Conservation (phyloP, 2,329 filamentous ascomycete genomes). For the Fusarium sp. region DNA sequence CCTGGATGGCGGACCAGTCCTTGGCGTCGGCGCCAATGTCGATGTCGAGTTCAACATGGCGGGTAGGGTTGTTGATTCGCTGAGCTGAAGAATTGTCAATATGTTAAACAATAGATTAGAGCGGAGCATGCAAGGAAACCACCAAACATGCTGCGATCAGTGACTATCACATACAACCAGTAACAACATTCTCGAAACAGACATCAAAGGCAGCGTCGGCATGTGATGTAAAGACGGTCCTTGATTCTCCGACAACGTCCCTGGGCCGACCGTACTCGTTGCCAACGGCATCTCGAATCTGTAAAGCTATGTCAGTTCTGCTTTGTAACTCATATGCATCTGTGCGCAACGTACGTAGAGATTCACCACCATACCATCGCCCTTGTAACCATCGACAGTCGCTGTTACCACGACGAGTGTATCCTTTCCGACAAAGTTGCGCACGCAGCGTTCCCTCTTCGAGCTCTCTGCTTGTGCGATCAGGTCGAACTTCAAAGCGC, state of each 20-base stretch:
- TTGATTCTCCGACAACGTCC: slow-evolving; percentile 90
- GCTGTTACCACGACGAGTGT: slow-evolving; percentile 96
- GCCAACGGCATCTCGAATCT: slow-evolving; percentile 95
- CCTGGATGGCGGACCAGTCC: slow-evolving; percentile 97
- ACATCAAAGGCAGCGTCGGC: slow-evolving; percentile 94
- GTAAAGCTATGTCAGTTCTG: slow-evolving; percentile 29
- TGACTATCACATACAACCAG: slow-evolving; percentile 69
- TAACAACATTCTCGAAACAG: slow-evolving; percentile 90
- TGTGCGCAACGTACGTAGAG: slow-evolving; percentile 77
- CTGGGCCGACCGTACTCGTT: slow-evolving; percentile 95
- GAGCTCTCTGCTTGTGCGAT: slow-evolving; percentile 69
- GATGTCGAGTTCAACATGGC: slow-evolving; percentile 90
- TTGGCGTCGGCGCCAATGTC: slow-evolving; percentile 97
- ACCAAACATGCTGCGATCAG: slow-evolving; percentile 1
- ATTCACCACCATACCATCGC: slow-evolving; percentile 93
- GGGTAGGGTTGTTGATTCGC: slow-evolving; percentile 59
- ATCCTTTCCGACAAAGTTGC: slow-evolving; percentile 93
- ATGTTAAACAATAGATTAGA: neutral
- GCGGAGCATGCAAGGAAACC: slow-evolving; percentile 18
- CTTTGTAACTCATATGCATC: slow-evolving; percentile 1
- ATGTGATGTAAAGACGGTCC: slow-evolving; percentile 93
- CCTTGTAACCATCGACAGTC: slow-evolving; percentile 84
- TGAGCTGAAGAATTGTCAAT: slow-evolving; percentile 38
- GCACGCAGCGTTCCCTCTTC: slow-evolving; percentile 87
- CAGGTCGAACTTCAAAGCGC: slow-evolving; percentile 94